Percentiles rank a stretch among this genome's conserved stretches.
These are phyloP conservation scores for Botrytis aclada DNA, from an alignment of 2,329 filamentous ascomycete species.

Conservation along the genomic window DNA sequence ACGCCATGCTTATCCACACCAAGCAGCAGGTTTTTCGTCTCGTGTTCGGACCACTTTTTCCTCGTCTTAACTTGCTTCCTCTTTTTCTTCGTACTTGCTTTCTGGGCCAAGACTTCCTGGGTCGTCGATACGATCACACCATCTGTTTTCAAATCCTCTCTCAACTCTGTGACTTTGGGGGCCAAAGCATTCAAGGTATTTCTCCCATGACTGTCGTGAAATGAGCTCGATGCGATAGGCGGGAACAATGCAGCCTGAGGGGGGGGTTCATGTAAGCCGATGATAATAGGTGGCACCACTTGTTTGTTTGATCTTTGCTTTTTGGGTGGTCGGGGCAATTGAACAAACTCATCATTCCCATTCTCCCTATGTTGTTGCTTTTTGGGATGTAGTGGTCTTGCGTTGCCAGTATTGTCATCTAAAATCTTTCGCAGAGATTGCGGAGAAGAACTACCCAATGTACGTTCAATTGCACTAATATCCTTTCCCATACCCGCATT, in stretches of 20 bases:
- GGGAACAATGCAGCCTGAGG: slow-evolving; percentile 58
- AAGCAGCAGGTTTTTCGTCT: slow-evolving; percentile 59
- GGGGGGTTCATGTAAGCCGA: slow-evolving; percentile 60
- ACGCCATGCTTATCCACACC: slow-evolving; percentile 62
- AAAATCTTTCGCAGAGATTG: slow-evolving; percentile 39
- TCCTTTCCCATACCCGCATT: neutral
- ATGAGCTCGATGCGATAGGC: slow-evolving; percentile 57
- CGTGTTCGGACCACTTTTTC: slow-evolving; percentile 62
- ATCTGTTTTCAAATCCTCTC: slow-evolving; percentile 10
- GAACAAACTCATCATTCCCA: slow-evolving; percentile 60
- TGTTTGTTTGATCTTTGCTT: slow-evolving; percentile 58
- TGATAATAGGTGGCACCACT: slow-evolving; percentile 62
- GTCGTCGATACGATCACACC: neutral
- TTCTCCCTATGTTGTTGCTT: slow-evolving; percentile 54
- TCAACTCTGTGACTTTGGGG: slow-evolving; percentile 24
- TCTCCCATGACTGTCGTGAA: slow-evolving; percentile 48
- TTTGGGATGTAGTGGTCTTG: slow-evolving; percentile 33
- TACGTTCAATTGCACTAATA: slow-evolving; percentile 20
- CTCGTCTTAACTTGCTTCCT: slow-evolving; percentile 56
- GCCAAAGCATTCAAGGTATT: slow-evolving; percentile 37
- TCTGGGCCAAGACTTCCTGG: slow-evolving; percentile 27
- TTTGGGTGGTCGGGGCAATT: slow-evolving; percentile 62
- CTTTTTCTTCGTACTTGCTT: slow-evolving; percentile 44
- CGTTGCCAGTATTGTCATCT: slow-evolving; percentile 33
- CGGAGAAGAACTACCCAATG: slow-evolving; percentile 36